Evolutionary conservation across 257 asterid genomes (phyloP).

Genomic region (Osmanthus fragrans): DNA sequence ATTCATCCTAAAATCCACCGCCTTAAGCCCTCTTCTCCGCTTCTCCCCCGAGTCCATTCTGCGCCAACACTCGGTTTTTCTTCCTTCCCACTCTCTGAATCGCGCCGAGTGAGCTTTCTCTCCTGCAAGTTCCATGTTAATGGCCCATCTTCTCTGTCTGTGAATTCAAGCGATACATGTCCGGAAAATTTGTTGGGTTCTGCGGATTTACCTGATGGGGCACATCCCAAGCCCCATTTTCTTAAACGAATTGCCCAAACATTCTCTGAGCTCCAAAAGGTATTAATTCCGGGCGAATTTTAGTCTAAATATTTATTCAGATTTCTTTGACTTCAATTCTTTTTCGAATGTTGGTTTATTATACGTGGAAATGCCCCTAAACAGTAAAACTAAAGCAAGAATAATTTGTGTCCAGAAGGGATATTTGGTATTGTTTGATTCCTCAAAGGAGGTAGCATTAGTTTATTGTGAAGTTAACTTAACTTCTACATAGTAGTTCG

Average conservation of each 20-base stretch:
- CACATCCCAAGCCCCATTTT: slow-evolving; percentile 33
- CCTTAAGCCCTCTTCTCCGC: slow-evolving; percentile 22
- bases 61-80: slow-evolving; percentile 26
- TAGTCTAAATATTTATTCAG: background rate
- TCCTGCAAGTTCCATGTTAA: slow-evolving; percentile 34
- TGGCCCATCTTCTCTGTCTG: slow-evolving; percentile 26
- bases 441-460: background rate
- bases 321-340: slow-evolving; percentile 12
- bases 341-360: slow-evolving; percentile 9
- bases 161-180: slow-evolving; percentile 14
- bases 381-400: background rate
- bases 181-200: slow-evolving; percentile 24
- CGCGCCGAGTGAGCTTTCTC: slow-evolving; percentile 33
- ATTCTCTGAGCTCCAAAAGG: slow-evolving; percentile 46
- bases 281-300: slow-evolving; percentile 12
- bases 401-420: too few species aligned
- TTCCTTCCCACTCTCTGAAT: slow-evolving; percentile 13
- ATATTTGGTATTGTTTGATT: too few species aligned
- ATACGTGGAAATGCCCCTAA: background rate
- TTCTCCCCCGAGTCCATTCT: slow-evolving; percentile 37
- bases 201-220: slow-evolving; percentile 39
- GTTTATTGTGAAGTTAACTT: background rate
- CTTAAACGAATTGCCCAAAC: slow-evolving; percentile 31
- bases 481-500: background rate
- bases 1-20: slow-evolving; percentile 45